Evolutionary conservation across 176 grass and related monocot genomes (phyloP).

Genomic region (Oryza nivara): DNA sequence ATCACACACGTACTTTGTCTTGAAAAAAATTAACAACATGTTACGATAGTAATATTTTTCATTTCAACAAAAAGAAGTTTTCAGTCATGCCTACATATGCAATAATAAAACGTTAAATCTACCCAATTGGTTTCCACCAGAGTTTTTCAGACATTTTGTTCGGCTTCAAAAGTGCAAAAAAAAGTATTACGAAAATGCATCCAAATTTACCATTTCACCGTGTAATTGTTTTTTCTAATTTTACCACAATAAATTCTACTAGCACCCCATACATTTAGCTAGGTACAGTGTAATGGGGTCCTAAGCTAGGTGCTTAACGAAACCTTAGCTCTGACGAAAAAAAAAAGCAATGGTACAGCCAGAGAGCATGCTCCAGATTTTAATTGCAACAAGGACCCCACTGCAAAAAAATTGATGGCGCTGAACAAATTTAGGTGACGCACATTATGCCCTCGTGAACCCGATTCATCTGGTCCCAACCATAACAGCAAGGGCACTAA

Average conservation of each 20-base stretch:
- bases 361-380: background rate
- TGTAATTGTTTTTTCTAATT: background rate
- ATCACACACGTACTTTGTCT: no score
- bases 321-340: slow-evolving; percentile 14
- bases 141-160: background rate
- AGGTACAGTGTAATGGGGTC: background rate
- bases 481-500: background rate
- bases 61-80: no score
- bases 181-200: no score
- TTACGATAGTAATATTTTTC: no score
- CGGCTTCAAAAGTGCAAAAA: no score
- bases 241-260: background rate
- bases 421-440: background rate
- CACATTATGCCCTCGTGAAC: background rate
- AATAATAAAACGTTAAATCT: no score
- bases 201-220: background rate
- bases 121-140: no score
- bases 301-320: background rate
- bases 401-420: slow-evolving; percentile 3
- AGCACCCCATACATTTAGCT: background rate
- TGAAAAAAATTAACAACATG: no score
- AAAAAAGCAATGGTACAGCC: background rate
- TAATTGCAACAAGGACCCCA: slow-evolving; percentile 4
- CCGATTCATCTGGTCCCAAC: background rate
- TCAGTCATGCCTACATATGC: no score